Evolutionary conservation across 1,139 yeast genomes (phyloP), one percentile per base, ranked within the genome.

Genomic region (Arxiozyma slooffiae): DNA sequence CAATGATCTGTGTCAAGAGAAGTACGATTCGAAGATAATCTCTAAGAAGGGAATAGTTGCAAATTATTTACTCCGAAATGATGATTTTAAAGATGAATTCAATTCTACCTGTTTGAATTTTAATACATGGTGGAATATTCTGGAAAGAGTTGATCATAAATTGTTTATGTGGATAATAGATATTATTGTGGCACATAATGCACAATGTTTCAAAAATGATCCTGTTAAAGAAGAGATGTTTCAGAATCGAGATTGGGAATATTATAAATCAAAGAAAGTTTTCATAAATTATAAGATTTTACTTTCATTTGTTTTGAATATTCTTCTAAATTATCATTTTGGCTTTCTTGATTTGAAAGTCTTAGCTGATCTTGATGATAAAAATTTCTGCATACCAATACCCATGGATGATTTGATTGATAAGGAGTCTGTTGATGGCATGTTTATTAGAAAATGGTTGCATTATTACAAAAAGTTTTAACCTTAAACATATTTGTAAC

Each of bases 271-370:
- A 4, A 59, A 60, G 53, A 55, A 60, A 41, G 63, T 60, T 11
- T 58, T 60, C 2, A 54, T 61, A 4, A 74, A 74, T 51, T 70
- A 74, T 54, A 74, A 70, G 53, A 56, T 72, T 4, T 53, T 72
- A 20, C 60, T 68, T 36, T 64, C 78, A 0, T 59, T 73, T 20
- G 55, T 71, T 3, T 50, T 72, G 37, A 70, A 71, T 30, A 62
- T 75, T 3, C 56, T 75, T 30, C 62, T 71, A 44, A 73, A 75
- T 52, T 71, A 74, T 58, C 80, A 77, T 60, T 75, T 72, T 61
- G 81, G 81, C 0, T 77, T 76, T 65, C 69, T 67, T 48, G 72
- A 69, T 55, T 58, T 76, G 50, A 60, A 63, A 40, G 60, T 62
- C 9, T 55, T 72, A 48, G 56, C 64, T 4, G 54, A 51, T 24